phyloP scores from a whole-genome alignment of 1,139 yeast genomes.

The Wickerhamomyces sp. region DNA sequence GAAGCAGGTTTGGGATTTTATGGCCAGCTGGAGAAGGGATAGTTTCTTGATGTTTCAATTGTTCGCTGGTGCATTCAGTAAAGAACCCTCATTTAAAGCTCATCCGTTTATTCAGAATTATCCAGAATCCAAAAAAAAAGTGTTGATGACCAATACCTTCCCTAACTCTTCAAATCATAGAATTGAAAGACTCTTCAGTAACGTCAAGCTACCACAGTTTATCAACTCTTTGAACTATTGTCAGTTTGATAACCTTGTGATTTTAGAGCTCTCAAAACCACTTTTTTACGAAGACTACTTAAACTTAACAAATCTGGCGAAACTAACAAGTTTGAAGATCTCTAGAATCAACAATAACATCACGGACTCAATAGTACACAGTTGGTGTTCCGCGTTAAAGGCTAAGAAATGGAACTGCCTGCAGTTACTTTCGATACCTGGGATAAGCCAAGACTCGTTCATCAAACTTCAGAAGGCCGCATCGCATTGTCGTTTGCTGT shows the following conservation, averaged over 20 bases:
- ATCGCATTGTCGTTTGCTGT: conserved; percentile 10
- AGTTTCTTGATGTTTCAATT: conserved; percentile 22
- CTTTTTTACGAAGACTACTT: conserved; percentile 14
- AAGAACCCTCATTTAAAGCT: conserved; percentile 18
- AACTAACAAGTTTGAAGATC: conserved; percentile 15
- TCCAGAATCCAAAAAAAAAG: conserved; percentile 11
- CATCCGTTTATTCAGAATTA: conserved; percentile 16
- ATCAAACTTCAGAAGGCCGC: conserved; percentile 15
- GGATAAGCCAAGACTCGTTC: conserved; percentile 11
- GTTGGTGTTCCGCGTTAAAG: conserved; percentile 20
- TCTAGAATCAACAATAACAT: conserved; percentile 6
- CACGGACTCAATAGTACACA: conserved; percentile 14
- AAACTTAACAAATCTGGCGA: conserved; percentile 13
- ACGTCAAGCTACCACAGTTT: conserved; percentile 13
- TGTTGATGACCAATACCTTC: conserved; percentile 7
- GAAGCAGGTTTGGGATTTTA: conserved; percentile 26
- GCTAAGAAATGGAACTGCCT: conserved; percentile 18
- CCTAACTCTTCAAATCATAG: conserved; percentile 18
- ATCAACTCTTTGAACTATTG: conserved; percentile 11
- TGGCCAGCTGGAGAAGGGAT: conserved; percentile 24
- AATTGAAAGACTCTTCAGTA: conserved; percentile 22
- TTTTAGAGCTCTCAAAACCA: conserved; percentile 16
- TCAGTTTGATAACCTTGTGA: conserved; percentile 12
- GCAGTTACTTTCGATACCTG: conserved; percentile 16
- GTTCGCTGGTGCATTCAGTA: conserved; percentile 23